Percentiles rank a stretch among this genome's conserved stretches.
Evolutionary conservation across 1,284 basidiomycete genomes (phyloP).

Genomic region (Apiotrichum laibachii): DNA sequence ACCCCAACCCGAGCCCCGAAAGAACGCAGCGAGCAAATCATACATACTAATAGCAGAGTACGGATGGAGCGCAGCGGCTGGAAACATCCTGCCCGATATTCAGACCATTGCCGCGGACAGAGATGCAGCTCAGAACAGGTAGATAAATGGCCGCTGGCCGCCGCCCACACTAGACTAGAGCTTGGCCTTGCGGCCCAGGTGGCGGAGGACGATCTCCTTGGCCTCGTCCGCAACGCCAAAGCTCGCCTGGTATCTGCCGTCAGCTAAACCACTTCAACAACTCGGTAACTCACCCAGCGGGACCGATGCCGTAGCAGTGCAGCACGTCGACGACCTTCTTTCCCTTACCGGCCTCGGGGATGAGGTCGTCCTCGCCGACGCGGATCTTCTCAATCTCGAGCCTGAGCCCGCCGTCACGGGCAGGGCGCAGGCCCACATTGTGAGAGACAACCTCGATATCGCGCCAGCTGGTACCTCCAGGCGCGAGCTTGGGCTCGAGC

Average conservation of each 20-base stretch:
- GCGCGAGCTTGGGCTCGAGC: slow-evolving; percentile 47
- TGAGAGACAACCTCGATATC: slow-evolving; percentile 58
- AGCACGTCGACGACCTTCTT: slow-evolving; percentile 52
- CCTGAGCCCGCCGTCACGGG: slow-evolving; percentile 64
- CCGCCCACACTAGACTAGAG: slow-evolving; percentile 8
- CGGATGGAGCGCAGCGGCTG: too few species aligned
- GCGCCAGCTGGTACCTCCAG: slow-evolving; percentile 34
- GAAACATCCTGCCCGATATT: too few species aligned
- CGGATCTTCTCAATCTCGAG: slow-evolving; percentile 61
- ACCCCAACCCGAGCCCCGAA: too few species aligned
- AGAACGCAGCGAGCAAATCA: too few species aligned
- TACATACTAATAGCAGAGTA: too few species aligned
- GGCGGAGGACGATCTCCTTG: slow-evolving; percentile 30
- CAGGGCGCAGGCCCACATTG: slow-evolving; percentile 70
- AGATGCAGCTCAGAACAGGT: too few species aligned
- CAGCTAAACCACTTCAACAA: not conserved
- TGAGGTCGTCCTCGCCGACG: slow-evolving; percentile 46
- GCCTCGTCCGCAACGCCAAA: slow-evolving; percentile 49
- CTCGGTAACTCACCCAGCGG: slow-evolving; percentile 34
- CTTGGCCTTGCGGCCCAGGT: slow-evolving; percentile 8
- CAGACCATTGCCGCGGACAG: too few species aligned
- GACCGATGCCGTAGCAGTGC: slow-evolving; percentile 67
- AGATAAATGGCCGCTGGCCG: too few species aligned
- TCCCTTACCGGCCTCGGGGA: slow-evolving; percentile 66
- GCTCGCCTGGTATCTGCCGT: slow-evolving; percentile 44